Evolutionary conservation across 75 land plant species (phyloP).

Genomic region (Cunninghamia lanceolata): DNA sequence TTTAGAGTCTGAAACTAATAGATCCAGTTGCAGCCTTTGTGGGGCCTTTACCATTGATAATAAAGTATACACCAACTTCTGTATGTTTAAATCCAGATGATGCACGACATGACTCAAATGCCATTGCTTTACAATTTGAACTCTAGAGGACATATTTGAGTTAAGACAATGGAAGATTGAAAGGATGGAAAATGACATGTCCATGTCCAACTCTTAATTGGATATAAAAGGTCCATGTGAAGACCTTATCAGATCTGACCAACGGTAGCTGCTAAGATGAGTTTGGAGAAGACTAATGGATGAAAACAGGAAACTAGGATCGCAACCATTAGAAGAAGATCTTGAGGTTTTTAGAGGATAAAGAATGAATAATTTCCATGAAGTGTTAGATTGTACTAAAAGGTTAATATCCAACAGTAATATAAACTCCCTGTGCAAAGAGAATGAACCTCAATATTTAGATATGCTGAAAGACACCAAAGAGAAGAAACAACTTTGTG

Average conservation of each 20-base stretch:
- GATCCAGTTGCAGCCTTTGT: background rate
- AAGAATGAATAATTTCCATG: background rate
- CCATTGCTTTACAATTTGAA: background rate
- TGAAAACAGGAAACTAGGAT: background rate
- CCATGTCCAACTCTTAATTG: background rate
- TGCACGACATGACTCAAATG: background rate
- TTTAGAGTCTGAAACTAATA: background rate
- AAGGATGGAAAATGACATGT: background rate
- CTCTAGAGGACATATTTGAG: background rate
- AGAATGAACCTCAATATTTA: too few relatives aligned
- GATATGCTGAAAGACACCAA: too few relatives aligned
- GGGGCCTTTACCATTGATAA: background rate
- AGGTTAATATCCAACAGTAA: too few relatives aligned
- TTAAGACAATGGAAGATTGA: background rate
- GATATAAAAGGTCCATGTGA: background rate
- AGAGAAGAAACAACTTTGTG: too few relatives aligned
- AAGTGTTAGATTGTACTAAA: too few relatives aligned
- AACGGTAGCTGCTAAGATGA: background rate
- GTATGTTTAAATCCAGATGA: background rate
- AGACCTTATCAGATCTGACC: background rate
- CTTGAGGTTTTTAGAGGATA: background rate
- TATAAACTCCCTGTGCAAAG: too few relatives aligned
- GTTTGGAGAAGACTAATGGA: background rate
- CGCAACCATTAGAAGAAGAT: background rate
- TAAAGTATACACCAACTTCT: background rate